Base-by-base conservation (phyloP, 495 filamentous ascomycete genomes). In the Parathielavia appendiculata region DNA sequence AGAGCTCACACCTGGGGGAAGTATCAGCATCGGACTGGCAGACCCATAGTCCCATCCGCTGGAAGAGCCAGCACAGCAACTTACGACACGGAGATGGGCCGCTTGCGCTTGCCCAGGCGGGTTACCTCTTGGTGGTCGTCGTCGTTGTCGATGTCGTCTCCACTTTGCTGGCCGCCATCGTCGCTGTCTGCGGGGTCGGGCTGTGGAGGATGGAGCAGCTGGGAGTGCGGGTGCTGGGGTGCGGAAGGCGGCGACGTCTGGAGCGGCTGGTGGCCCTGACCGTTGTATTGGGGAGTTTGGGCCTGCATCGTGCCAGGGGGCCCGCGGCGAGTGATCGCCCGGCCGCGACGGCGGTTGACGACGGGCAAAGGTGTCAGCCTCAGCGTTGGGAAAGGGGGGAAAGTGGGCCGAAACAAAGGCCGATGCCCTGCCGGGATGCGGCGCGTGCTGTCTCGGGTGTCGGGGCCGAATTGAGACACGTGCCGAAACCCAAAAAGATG, bases 1-100 rank as follows among this genome's bases (percentile, higher is more conserved):
- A 92, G 40, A 88, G 75, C 67, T 92, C 89, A 64, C 89, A 92
- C 58, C 85, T 88, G 32, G 61, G 26, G 53, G 48, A 36, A 43
- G 32, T 20, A 38, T 39, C 36, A 57, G 53, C 54, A 59, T 38
- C n/a, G 8, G 46, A 34, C 30, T 16, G 23, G 46, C 46, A 0
- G n/a, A 49, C 30, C 26, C 5, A 23, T 9, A 32, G 16, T 13
- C 7, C 26, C 23, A 19, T 34, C n/a, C 7, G 46, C 23, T 7
- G 16, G 26, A 22, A 6, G 23, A 30, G 10, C 23, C 22, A 12
- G 45, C 23, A 8, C 26, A 32, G 46, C 30, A 34, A 75, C 77
- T 67, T 68, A 80, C 71, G 80, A 82, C 17, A 83, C 82, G 55
- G 79, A 81, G 56, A 82, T 76, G n/a, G 81, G 81, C 46, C 81